Evolutionary conservation across 129 eudicot species (phyloP), one percentile per base, ranked within the genome.

Genomic region (Chrysanthemum seticuspe): DNA sequence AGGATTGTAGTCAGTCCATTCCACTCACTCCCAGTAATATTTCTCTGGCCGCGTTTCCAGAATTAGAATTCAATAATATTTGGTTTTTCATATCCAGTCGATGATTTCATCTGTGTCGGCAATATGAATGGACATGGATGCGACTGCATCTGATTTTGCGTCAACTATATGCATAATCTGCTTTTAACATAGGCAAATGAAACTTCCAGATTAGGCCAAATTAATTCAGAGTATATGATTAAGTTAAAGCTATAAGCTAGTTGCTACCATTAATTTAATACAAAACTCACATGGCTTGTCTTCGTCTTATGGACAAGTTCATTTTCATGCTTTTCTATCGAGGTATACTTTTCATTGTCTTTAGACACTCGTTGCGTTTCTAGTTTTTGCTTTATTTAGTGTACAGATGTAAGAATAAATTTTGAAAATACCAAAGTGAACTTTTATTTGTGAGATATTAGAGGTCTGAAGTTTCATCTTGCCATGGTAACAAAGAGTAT

Each of bases 1-100:
- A 60, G 21, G 45, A 18, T 50, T n/a, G 68, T 29, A 56, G 53
- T 45, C 62, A 55, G 67, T 78, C 82, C 54, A 78, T 48, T 72
- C 52, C 73, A 71, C 16, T 72, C 68, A 71, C 51, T 61, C 64
- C 19, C 78, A 64, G n/a, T 67, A 45, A 13, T 55, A 57, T 45
- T 61, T 10, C 9, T 74, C 44, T 16, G 18, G 19, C 61, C 62
- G 25, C 53, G 15, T 27, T 55, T n/a, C 58, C 52, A 76, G 67
- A 57, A 47, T 5, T 44, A 57, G 73, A 55, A 56, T 55, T 31
- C 18, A n/a, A 13, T 34, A 55, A 21, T 19, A 57, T 31, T 9
- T 11, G 29, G 31, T 51, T 12, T 50, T 23, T 54, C 18, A 40
- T 40, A 40, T 40, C 47, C 47, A 40, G 47, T 40, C 47, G 47